phyloP scores from a whole-genome alignment of 345 rosid species.

The Citrus inodora region DNA sequence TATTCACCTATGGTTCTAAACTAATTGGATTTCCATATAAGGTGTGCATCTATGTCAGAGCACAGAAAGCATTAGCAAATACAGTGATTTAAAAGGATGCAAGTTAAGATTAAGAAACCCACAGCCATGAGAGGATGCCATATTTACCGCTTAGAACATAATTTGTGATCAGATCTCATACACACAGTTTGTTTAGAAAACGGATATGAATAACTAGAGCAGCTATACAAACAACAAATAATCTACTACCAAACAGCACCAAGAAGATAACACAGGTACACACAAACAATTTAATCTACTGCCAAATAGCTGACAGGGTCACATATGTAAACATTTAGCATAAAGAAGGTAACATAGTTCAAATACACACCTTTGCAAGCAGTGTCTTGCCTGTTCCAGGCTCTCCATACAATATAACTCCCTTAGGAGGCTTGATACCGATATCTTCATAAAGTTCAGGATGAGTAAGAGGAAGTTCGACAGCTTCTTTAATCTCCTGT shows the following conservation, averaged over 20 bases:
- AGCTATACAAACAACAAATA: neutral
- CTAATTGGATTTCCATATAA: neutral
- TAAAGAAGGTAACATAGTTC: neutral
- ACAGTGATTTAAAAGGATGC: neutral
- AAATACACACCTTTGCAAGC: conserved; percentile 77
- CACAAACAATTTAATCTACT: no score
- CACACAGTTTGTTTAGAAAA: neutral
- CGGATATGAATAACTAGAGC: neutral
- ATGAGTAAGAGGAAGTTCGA: conserved; percentile 97
- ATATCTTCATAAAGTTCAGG: conserved; percentile 99
- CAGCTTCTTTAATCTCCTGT: conserved; percentile 99
- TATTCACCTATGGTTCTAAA: neutral
- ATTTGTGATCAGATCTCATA: neutral
- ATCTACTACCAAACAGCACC: neutral
- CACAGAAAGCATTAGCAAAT: neutral
- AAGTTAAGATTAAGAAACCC: neutral
- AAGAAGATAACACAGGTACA: no score
- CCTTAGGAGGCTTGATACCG: conserved; percentile 98
- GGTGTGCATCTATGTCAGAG: neutral
- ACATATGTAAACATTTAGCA: neutral
- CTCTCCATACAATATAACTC: conserved; percentile 97
- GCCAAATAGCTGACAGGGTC: neutral
- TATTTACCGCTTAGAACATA: neutral
- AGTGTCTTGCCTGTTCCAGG: conserved; percentile 99
- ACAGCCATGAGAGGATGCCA: neutral